These are phyloP conservation scores for Iodosphaeria phyllophila DNA, from an alignment of 2,329 filamentous ascomycete species.

Conservation along the genomic window DNA sequence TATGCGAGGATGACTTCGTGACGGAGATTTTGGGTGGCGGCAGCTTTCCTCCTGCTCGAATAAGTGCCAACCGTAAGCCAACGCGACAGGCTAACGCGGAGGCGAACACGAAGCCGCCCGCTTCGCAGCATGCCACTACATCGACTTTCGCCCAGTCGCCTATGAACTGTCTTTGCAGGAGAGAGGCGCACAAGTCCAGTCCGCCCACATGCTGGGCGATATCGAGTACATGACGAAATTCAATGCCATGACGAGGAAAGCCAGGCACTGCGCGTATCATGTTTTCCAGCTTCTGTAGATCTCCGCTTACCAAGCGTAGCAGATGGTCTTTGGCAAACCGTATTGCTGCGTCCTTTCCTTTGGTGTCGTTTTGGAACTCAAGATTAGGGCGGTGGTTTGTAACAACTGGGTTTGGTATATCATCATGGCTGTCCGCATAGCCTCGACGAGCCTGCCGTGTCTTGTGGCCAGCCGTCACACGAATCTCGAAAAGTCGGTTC, in stretches of 20 bases:
- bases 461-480: conserved; percentile 23
- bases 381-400: too few relatives aligned
- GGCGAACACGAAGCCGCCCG: conserved; percentile 36
- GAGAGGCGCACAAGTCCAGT: conserved; percentile 27
- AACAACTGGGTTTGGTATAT: too few relatives aligned
- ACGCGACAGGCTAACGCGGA: conserved; percentile 24
- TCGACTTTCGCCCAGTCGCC: conserved; percentile 26
- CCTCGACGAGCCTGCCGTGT: conserved; percentile 28
- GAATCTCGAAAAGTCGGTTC: conserved; percentile 32
- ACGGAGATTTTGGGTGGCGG: conserved; percentile 34
- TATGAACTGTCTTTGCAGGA: conserved; percentile 26
- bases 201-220: conserved; percentile 32
- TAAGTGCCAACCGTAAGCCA: conserved; percentile 23
- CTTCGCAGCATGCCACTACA: conserved; percentile 32
- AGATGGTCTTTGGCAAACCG: conserved; percentile 23
- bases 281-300: conserved; percentile 23
- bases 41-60: conserved; percentile 38
- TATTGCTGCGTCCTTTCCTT: too few relatives aligned
- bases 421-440: too few relatives aligned
- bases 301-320: conserved; percentile 24
- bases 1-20: conserved; percentile 27
- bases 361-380: too few relatives aligned
- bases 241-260: conserved; percentile 30
- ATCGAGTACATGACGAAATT: conserved; percentile 38
- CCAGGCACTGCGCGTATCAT: conserved; percentile 29